Base-by-base conservation (phyloP, 345 rosid species). In the Viola odorata region DNA sequence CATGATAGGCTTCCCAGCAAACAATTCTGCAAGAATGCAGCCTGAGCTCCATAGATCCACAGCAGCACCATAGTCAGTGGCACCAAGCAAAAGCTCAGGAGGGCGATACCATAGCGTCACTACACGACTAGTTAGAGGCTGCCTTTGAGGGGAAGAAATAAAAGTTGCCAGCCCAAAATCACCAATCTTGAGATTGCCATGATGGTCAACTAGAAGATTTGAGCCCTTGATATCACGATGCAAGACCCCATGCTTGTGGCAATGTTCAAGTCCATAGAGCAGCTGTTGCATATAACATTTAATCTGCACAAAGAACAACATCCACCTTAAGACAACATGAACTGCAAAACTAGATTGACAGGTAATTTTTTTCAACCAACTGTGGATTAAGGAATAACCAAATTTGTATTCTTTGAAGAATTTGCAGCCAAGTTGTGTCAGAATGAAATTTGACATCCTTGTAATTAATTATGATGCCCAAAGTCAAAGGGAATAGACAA, bases 171-270 rank as follows among this genome's bases (percentile, higher is more conserved):
- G 68, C 38, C 91, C 91, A 41, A 85, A 85, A 72, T 85, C 91
- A 50, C 74, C 91, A 52, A 85, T 77, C 65, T 83, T 85, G 63
- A 85, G 88, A 64, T 73, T 83, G 65, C 79, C 79, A 39, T 77
- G 77, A 12, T 63, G 49, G 67, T 85, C 85, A 64, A 85, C 63
- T 11, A 85, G 72, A 39, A 85, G 80, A 68, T 85, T 85, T 17
- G 91, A 77, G 3, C 88, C 91, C 64, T 85, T 85, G 53, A 85
- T 83, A 69, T 85, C 91, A 45, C 91, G 84, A 49, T 85, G 91
- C 73, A 85, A 68, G 12, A 85, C 69, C 32, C 91, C 91, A 52
- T 65, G 78, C 57, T 76, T 77, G 63, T 85, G 91, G 77, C 88
- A 85, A 23, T 85, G 88, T 64, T 81, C 80, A 15, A 85, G 77